Evolutionary conservation across 2,329 filamentous ascomycete genomes (phyloP), one percentile per base, ranked within the genome.

Genomic region (Teratosphaeria viscida): DNA sequence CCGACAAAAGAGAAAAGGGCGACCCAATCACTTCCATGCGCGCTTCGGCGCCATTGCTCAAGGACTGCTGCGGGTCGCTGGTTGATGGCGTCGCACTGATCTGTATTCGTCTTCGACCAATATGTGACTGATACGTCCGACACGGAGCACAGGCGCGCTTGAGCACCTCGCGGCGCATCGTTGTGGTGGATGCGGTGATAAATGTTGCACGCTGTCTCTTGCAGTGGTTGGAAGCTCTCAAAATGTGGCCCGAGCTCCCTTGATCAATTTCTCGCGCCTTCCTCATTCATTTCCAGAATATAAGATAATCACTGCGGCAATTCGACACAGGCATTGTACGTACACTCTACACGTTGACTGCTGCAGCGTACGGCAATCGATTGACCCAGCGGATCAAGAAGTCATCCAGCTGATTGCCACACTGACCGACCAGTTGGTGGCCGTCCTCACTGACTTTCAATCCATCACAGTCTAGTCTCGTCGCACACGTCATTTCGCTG

Each of bases 21-120:
- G 89, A 84, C 63, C 94, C 94, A 64, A 99, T 79, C 55, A 97
- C 90, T 75, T 97, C 90, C 74, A 99, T 99, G 60, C 86, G 86
- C 58, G 94, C 94, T 82, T 97, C 94, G 54, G 63, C 60, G 27
- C 55, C 57, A 19, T 76, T 73, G 60, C 43, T 49, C 43, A 74
- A 67, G 56, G 66, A 70, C 62, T 71, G 69, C 29, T 64, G 60
- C 19, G 76, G 74, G 55, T 75, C 72, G 34, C 73, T 68, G 16
- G 74, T 72, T 10, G 76, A 69, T 32, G 71, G 73, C 29, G 77
- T 76, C 47, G 77, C 75, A 62, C 74, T 74, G 68, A 79, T 78
- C 67, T 77, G 76, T 63, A 79, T 73, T 67, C 67, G 71, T 66
- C 76, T 73, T 63, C 2, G 61, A 57, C 35, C 52, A 53, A 23